These are phyloP conservation scores for Metschnikowia picachoensis DNA, from an alignment of 805 yeast genomes.

Conservation along the genomic window DNA sequence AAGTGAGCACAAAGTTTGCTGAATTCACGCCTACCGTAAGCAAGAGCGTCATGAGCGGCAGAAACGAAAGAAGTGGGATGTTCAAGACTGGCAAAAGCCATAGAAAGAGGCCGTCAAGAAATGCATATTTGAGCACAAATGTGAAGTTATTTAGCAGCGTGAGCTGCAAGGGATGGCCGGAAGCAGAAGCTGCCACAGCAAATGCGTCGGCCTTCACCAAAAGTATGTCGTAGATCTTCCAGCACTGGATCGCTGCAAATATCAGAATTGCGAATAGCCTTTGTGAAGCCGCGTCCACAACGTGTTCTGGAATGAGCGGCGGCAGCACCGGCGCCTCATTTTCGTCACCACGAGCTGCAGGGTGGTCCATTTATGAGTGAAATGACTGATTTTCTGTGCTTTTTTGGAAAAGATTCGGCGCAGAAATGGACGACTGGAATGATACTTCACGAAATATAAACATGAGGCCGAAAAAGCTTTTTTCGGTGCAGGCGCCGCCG, in stretches of 20 bases:
- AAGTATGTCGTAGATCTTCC: constrained; percentile 72
- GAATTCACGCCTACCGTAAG: constrained; percentile 46
- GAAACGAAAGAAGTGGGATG: constrained; percentile 70
- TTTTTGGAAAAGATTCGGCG: too few species aligned
- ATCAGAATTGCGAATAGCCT: constrained; percentile 61
- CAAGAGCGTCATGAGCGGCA: constrained; percentile 49
- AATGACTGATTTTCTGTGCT: not conserved
- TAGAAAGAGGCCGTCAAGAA: constrained; percentile 68
- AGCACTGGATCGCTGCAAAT: constrained; percentile 75
- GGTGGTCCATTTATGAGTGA: not conserved
- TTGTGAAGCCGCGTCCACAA: constrained; percentile 75
- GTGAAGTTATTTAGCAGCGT: constrained; percentile 46
- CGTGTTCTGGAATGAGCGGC: constrained; percentile 54
- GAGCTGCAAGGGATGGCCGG: constrained; percentile 14
- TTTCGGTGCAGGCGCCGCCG: too few species aligned
- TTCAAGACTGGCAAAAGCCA: constrained; percentile 70
- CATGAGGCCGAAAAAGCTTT: too few species aligned
- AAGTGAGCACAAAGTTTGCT: constrained; percentile 52
- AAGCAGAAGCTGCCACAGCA: constrained; percentile 2
- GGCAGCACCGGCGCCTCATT: constrained; percentile 9
- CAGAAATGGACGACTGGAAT: too few species aligned
- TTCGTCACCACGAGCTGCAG: not conserved
- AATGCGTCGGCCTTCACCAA: constrained; percentile 46
- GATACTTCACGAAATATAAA: too few species aligned
- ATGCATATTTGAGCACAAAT: constrained; percentile 65